A percentile compares a stretch with the other conserved stretches of the same genome.
Conservation (phyloP, 179 eudicot genomes). For the Dionaea muscipula region DNA sequence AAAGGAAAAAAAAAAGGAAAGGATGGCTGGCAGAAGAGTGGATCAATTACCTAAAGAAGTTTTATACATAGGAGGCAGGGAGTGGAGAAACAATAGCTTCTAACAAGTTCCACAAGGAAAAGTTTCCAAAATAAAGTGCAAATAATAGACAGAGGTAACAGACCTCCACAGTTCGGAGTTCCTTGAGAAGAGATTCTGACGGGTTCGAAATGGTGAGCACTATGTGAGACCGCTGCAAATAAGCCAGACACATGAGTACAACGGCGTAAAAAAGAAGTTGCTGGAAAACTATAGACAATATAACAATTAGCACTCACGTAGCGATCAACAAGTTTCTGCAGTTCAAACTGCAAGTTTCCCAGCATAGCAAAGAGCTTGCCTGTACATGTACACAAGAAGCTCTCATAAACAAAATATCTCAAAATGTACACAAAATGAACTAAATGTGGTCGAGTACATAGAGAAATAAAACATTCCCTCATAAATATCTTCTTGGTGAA, state of each 20-base stretch:
- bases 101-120: no score
- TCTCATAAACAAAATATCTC: background rate
- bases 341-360: slow-evolving; percentile 74
- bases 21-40: no score
- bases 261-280: no score
- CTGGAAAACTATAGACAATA: no score
- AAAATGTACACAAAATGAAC: background rate
- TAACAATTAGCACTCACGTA: slow-evolving; percentile 53
- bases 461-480: no score
- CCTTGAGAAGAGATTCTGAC: slow-evolving; percentile 80
- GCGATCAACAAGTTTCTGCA: slow-evolving; percentile 74
- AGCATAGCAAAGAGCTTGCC: slow-evolving; percentile 61
- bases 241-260: no score
- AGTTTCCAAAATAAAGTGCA: no score
- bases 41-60: no score
- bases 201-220: slow-evolving; percentile 73
- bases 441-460: background rate
- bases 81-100: no score
- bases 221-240: slow-evolving; percentile 68
- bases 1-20: no score
- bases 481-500: no score
- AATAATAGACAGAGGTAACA: slow-evolving; percentile 8
- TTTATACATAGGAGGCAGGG: no score
- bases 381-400: slow-evolving; percentile 23
- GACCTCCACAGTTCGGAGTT: slow-evolving; percentile 96